Percentiles rank a stretch among this genome's conserved stretches.
These are phyloP conservation scores for Nyctanthes arbortristis DNA, from an alignment of 257 asterid genomes.

Conservation along the genomic window DNA sequence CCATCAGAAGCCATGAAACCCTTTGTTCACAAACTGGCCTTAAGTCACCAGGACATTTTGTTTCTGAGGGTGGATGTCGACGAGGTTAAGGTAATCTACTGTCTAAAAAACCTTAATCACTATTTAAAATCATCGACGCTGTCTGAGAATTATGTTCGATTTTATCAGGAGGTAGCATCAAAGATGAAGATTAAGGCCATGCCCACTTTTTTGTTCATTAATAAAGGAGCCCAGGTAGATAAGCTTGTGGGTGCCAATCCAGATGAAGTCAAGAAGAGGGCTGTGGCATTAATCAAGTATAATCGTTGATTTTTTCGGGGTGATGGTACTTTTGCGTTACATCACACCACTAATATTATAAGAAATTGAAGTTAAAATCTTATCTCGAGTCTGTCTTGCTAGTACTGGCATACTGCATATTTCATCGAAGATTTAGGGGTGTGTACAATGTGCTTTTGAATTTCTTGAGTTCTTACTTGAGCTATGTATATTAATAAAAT, in stretches of 20 bases:
- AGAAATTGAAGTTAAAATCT: no score
- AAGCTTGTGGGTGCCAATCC: slow-evolving; percentile 47
- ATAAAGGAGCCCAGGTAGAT: slow-evolving; percentile 36
- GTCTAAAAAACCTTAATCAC: background rate
- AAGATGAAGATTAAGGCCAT: slow-evolving; percentile 45
- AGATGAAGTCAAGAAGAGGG: slow-evolving; percentile 37
- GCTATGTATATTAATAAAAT: no score
- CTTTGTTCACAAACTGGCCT: slow-evolving; percentile 21
- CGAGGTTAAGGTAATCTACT: slow-evolving; percentile 31
- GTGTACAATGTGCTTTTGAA: no score
- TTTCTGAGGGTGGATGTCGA: slow-evolving; percentile 35
- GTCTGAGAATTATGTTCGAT: background rate
- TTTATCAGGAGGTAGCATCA: slow-evolving; percentile 37
- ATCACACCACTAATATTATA: no score
- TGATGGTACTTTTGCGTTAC: no score
- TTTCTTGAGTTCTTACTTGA: no score
- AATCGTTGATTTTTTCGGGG: background rate
- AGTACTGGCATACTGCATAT: no score
- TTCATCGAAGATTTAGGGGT: no score
- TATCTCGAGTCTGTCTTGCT: no score
- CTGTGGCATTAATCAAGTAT: slow-evolving; percentile 1
- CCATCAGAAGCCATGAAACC: slow-evolving; percentile 35
- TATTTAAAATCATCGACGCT: background rate
- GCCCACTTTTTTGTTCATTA: slow-evolving; percentile 46
- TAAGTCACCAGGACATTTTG: slow-evolving; percentile 16